phyloP scores from a whole-genome alignment of 169 alveolate genomes.

The Miamiensis avidus region DNA sequence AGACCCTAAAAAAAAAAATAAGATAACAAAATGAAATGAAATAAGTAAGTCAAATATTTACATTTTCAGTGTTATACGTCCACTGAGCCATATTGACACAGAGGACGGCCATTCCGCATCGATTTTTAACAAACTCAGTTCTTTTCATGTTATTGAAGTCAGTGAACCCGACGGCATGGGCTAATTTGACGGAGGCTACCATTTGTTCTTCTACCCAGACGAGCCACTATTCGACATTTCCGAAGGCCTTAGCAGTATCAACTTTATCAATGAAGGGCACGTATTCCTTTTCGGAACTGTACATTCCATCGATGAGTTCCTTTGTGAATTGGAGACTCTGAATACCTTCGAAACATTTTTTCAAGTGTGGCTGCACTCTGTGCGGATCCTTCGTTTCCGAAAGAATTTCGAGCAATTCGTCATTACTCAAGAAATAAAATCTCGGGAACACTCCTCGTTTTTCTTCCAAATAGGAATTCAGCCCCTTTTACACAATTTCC shows the following conservation, averaged over 20 bases:
- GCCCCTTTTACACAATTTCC: constrained; percentile 85
- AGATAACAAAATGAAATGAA: constrained; percentile 61
- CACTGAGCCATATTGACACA: constrained; percentile 87
- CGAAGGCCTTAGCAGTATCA: constrained; percentile 79
- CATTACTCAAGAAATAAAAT: constrained; percentile 93
- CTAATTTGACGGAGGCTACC: constrained; percentile 80
- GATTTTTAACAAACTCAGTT: constrained; percentile 86
- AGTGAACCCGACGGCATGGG: constrained; percentile 65
- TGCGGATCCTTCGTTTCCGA: constrained; percentile 94
- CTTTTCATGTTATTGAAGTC: constrained; percentile 81
- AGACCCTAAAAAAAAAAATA: no score
- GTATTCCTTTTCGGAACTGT: constrained; percentile 54
- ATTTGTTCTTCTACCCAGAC: constrained; percentile 87
- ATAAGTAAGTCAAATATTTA: constrained; percentile 26
- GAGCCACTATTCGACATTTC: constrained; percentile 93
- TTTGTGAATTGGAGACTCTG: constrained; percentile 54
- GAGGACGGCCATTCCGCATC: constrained; percentile 91
- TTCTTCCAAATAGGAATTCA: constrained; percentile 92
- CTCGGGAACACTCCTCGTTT: constrained; percentile 89
- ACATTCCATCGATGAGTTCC: constrained; percentile 54
- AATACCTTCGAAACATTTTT: constrained; percentile 94
- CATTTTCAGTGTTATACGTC: constrained; percentile 88
- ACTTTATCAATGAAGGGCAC: constrained; percentile 41
- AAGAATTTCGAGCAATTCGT: constrained; percentile 91
- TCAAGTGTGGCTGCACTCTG: constrained; percentile 91